Evolutionary conservation across 495 filamentous ascomycete genomes (phyloP), one percentile per base, ranked within the genome.

Genomic region (Rostrohypoxylon terebratum): DNA sequence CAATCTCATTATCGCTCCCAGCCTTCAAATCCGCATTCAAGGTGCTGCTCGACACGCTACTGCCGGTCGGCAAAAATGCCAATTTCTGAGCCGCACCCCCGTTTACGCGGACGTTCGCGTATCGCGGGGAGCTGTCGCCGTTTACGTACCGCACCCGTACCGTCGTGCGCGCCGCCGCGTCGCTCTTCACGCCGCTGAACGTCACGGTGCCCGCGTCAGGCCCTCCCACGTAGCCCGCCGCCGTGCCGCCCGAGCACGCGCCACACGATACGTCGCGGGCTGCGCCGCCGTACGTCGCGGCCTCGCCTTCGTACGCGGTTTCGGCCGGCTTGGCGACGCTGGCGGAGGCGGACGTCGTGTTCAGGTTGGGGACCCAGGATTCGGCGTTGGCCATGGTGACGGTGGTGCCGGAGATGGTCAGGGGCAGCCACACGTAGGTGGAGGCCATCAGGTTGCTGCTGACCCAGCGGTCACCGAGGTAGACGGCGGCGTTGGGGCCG

Each of bases 391-490:
- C 80, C 80, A 88, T 77, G 31, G 55, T 79, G 20, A 83, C 88
- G 1, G 77, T 86, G 0, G 83, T 88, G 0, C 88, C 89, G 16
- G 77, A 81, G 72, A 92, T 83, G 4, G 69, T 82, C 1, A 91
- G 79, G 4, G 90, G 90, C 0, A 92, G 83, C 90, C 90, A 92
- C 31, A 92, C 78, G 72, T 92, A 92, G 4, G 89, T 88, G 44
- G 82, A 84, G 21, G 85, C 78, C 83, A 86, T 86, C 0, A 92
- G 81, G 73, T 91, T 89, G 16, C 69, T 64, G 16, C 81, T 83
- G 1, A 86, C 73, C 90, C 90, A 92, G 4, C 90, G 83, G 78
- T 92, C 90, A 54, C 90, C 89, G 81, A 91, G 86, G 78, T 91
- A 92, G 61, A 89, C 88, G 50, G 76, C 78, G n/a, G 63, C 77